A percentile compares a stretch with the other conserved stretches of the same genome.
phyloP scores from a whole-genome alignment of 805 yeast genomes.

The Priceomyces carsonii region DNA sequence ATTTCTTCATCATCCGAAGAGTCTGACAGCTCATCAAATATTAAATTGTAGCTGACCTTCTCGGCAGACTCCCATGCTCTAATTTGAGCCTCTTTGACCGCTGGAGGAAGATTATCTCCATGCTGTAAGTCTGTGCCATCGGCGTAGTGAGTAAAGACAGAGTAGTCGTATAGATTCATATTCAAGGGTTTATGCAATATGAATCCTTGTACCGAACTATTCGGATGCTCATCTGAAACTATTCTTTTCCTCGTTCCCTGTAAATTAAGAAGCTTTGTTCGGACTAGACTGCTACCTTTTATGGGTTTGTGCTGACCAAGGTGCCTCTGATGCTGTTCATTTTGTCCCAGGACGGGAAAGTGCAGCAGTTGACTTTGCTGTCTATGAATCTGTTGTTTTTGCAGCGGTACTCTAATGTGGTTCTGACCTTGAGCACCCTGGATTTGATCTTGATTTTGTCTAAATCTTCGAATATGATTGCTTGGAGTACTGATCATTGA shows the following conservation, averaged over 20 bases:
- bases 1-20: constrained; percentile 20
- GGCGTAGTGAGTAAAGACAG: constrained; percentile 30
- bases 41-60: constrained; percentile 33
- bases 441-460: constrained; percentile 21
- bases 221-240: constrained; percentile 17
- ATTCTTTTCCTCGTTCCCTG: constrained; percentile 35
- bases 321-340: constrained; percentile 7
- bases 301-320: constrained; percentile 10
- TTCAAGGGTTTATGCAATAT: constrained; percentile 33
- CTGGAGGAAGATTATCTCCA: constrained; percentile 27
- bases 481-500: constrained; percentile 45
- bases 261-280: constrained; percentile 38
- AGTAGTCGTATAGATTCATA: constrained; percentile 36
- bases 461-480: constrained; percentile 34
- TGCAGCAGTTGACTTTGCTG: constrained; percentile 12
- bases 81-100: constrained; percentile 41
- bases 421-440: constrained; percentile 10
- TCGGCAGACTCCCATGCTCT: constrained; percentile 49
- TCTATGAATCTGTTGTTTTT: constrained; percentile 8
- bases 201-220: constrained; percentile 21
- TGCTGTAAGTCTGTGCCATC: constrained; percentile 16
- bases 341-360: constrained; percentile 5
- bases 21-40: constrained; percentile 33
- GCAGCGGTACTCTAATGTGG: constrained; percentile 4
- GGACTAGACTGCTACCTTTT: constrained; percentile 29